Evolutionary conservation across 2,329 filamentous ascomycete genomes (phyloP), one percentile per base, ranked within the genome.

Genomic region (Reticulascus tulasneorum): DNA sequence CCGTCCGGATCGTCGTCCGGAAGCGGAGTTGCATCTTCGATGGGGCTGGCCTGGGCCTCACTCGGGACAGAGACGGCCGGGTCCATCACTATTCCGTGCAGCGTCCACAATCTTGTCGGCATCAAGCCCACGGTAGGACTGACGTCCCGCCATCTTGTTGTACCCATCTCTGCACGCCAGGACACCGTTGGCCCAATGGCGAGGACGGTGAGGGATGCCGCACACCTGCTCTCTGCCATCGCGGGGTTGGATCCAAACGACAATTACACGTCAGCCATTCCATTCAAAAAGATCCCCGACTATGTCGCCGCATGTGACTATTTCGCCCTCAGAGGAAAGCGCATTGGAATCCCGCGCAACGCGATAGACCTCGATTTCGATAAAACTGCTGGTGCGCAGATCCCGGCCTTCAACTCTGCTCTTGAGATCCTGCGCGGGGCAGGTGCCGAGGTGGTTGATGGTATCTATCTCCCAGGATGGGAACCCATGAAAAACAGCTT

Each of bases 61-160:
- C n/a, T 40, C 8, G 38, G 28, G 3, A 37, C 7, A 76, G 82
- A 82, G 54, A 85, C 82, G 0, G 67, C 68, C 40, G 82, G 81
- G 4, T 81, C 74, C 13, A 83, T 86, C 35, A 51, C 84, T 5
- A 67, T 65, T 9, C 82, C 83, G 0, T 51, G 63, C 0, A 49
- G 56, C 27, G 33, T 43, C 6, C 83, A 76, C 59, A 82, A 81
- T 38, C 53, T 85, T 5, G 81, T 84, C 0, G 82, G 81, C 1
- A 78, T 86, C 49, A 83, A 82, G 55, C 79, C 82, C 0, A 82
- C 79, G 0, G 75, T 84, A 4, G 83, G 83, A 0, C 60, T 85
- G 3, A 82, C 75, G 1, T 81, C 77, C 6, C 66, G 77, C 16
- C 58, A 72, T 40, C 63, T 82, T 5, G 81, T 85, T 2, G 74